Evolutionary conservation across 768 basidiomycete genomes (phyloP), one percentile per base, ranked within the genome.

Genomic region (Lactarius psammicola): DNA sequence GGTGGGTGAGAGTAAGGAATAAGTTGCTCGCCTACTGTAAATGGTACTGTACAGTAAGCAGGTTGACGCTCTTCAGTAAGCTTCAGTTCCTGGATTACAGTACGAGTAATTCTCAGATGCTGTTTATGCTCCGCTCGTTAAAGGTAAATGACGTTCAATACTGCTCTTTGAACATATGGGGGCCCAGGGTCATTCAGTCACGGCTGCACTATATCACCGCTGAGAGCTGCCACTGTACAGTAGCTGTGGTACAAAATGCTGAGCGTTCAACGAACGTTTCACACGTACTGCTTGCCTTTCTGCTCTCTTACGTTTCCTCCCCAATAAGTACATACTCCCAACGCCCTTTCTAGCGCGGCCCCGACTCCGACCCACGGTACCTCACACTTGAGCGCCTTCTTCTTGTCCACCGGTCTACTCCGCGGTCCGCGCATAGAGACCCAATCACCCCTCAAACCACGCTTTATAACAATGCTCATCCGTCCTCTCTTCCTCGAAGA

Each of bases 291-390:
- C 26, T 31, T 46, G 36, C 31, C 34, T 54, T n/a, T 46, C 51
- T 20, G 30, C 42, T 38, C n/a, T n/a, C 40, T 55, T 63, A 63
- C 65, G 51, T 65, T 55, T 66, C 31, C 31, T 30, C 33, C 33
- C 59, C 33, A 33, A 44, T 60, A 60, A 54, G 38, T 42, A 33
- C n/a, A 31, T 33, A 54, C 36, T 42, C n/a, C 26, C 7, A 38
- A 28, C 59, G 26, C 60, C 59, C 40, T 55, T 65, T 55, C 54
- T 23, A 56, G 59, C 54, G 59, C 59, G 33, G 65, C 34, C 42
- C 36, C 60, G 56, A 34, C n/a, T 46, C 46, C 60, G 46, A 34
- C 28, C 56, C 46, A 51, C 46, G 46, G 65, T 36, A 26, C 56
- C 57, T 55, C 65, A 54, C 55, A n/a, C 56, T n/a, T 23, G 56